Conservation (phyloP, 768 basidiomycete genomes). For the Auricularia cornea region DNA sequence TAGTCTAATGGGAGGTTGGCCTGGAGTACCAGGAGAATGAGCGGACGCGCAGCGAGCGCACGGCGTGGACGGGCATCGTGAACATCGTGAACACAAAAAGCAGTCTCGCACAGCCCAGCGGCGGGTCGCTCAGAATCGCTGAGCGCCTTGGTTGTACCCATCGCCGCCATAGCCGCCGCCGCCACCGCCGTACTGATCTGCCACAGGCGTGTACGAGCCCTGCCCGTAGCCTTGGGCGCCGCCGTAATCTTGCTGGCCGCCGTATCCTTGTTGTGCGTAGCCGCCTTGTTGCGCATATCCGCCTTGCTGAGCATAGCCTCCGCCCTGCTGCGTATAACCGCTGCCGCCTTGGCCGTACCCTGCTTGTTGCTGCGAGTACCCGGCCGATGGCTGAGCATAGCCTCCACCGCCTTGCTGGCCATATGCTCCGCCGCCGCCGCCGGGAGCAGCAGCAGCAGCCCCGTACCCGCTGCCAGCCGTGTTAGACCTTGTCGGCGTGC, state of each 20-base stretch:
- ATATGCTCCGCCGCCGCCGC: neutral
- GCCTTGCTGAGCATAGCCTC: neutral
- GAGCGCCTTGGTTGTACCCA: neutral
- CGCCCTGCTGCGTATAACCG: neutral
- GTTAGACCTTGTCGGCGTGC: neutral
- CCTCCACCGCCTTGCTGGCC: neutral
- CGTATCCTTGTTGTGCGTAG: neutral
- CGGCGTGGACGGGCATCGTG: neutral
- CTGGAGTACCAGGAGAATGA: neutral
- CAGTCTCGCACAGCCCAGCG: neutral
- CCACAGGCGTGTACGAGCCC: neutral
- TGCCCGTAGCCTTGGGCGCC: neutral
- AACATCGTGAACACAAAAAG: neutral
- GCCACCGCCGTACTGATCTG: neutral
- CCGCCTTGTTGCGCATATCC: neutral
- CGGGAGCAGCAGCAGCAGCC: neutral
- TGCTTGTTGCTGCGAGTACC: neutral
- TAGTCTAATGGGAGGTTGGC: no score
- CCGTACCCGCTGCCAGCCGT: neutral
- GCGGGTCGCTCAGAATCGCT: neutral
- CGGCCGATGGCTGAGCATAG: neutral
- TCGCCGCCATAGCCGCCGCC: neutral
- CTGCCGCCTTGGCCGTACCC: neutral
- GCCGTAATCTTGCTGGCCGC: neutral
- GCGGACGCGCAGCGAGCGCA: slow-evolving; percentile 1